Percentiles rank a stretch among this genome's conserved stretches.
These are phyloP conservation scores for Dactylonectria macrodidyma DNA, from an alignment of 2,329 filamentous ascomycete species.

Conservation along the genomic window DNA sequence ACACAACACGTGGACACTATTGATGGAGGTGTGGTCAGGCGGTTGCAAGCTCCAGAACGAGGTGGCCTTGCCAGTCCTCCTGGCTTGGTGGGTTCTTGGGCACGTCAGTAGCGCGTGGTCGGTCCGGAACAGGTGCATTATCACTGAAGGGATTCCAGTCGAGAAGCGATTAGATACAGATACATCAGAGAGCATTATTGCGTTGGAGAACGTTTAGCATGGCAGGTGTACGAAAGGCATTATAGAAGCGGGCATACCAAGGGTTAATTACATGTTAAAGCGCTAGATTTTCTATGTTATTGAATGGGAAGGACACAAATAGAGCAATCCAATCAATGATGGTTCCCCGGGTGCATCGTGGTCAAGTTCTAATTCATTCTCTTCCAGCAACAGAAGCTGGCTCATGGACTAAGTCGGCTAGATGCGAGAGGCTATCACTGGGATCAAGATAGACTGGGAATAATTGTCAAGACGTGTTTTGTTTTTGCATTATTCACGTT, in stretches of 20 bases:
- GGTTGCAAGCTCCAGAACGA: conserved; percentile 55
- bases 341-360: too few relatives aligned
- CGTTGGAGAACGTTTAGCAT: background rate
- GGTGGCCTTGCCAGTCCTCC: conserved; percentile 58
- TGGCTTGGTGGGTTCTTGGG: conserved; percentile 55
- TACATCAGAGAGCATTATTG: background rate
- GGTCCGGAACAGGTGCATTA: conserved; percentile 43
- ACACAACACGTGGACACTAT: conserved; percentile 51
- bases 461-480: too few relatives aligned
- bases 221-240: too few relatives aligned
- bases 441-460: too few relatives aligned
- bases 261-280: background rate
- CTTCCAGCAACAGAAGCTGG: too few relatives aligned
- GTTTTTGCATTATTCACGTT: background rate
- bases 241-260: background rate
- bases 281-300: background rate
- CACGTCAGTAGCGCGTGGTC: conserved; percentile 45
- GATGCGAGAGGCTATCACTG: background rate
- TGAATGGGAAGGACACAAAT: too few relatives aligned
- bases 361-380: too few relatives aligned
- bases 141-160: conserved; percentile 9
- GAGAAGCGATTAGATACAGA: conserved; percentile 17
- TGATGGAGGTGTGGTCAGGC: conserved; percentile 60
- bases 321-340: too few relatives aligned
- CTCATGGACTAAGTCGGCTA: too few relatives aligned